Evolutionary conservation across 192 early-diverging fungal genomes (phyloP), one percentile per base, ranked within the genome.

Genomic region (Powellomyces hirtus): DNA sequence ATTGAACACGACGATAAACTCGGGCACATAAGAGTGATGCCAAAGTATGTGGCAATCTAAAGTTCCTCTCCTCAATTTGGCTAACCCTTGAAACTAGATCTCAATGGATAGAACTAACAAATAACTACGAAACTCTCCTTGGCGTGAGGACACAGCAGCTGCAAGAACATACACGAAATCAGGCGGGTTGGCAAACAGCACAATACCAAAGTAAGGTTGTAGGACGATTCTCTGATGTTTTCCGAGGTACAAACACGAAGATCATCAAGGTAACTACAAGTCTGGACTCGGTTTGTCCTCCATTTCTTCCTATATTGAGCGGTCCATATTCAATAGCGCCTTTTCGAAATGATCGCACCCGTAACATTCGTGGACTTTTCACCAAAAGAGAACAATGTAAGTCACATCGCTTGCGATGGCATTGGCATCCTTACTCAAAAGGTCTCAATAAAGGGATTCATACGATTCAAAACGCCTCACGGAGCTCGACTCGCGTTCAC

Each of bases 271-370:
- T 72, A 38, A 16, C 40, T 10, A 37, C 14, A 22, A 0, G n/a
- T 24, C 5, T 30, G 3, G 11, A 59, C 56, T 45, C 26, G 34
- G n/a, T 38, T 20, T 38, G 7, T n/a, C 30, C 26, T 40, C 16
- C 11, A 46, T 27, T 0, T 33, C 53, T n/a, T 42, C 10, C 8
- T 18, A 42, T 13, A 42, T 18, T 42, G 11, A 65, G 26, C 26
- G 52, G 0, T 58, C 46, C 49, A 13, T 59, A 66, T 22, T 29
- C 37, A 0, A 30, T 38, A 75, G 75, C 55, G 45, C 20, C 35
- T 78, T 10, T 78, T 78, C 68, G 72, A 71, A 31, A 56, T 75
- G 38, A 42, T 78, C 49, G 72, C 72, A 4, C 72, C 77, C 8
- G 77, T 78, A 10, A 49, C 56, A 4, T 78, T 56, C 50, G 46